Evolutionary conservation across 208 protist genomes (phyloP).

Genomic region (Leishmania guyanensis): DNA sequence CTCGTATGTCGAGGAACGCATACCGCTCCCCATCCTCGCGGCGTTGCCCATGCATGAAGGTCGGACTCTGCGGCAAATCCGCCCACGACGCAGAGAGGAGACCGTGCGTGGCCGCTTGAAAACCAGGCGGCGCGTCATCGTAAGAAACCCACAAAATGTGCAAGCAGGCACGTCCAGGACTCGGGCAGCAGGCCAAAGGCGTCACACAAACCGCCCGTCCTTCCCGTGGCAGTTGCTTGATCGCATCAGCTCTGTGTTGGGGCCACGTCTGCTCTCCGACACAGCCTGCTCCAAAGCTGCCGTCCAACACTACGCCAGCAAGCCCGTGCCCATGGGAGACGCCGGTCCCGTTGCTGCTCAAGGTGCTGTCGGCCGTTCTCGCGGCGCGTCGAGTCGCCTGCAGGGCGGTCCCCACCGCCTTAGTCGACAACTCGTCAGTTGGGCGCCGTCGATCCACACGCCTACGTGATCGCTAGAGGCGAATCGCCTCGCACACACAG

Average conservation of each 20-base stretch:
- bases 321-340: background rate
- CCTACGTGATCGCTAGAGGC: background rate
- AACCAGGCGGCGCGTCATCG: background rate
- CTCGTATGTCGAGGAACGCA: background rate
- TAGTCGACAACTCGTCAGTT: background rate
- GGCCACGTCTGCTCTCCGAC: background rate
- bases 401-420: background rate
- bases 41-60: background rate
- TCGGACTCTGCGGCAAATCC: no score
- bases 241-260: background rate
- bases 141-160: background rate
- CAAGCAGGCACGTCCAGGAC: background rate
- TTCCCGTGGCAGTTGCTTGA: background rate
- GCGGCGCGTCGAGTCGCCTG: background rate
- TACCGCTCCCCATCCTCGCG: background rate
- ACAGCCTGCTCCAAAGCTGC: background rate
- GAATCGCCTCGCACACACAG: background rate
- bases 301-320: background rate
- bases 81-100: background rate
- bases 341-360: background rate
- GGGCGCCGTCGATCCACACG: slow-evolving; percentile 10
- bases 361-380: background rate
- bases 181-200: background rate
- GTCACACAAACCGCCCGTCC: background rate
- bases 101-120: background rate